Evolutionary conservation across 2,329 filamentous ascomycete genomes (phyloP), one percentile per base, ranked within the genome.

Genomic region (Didymosphaeria variabile): DNA sequence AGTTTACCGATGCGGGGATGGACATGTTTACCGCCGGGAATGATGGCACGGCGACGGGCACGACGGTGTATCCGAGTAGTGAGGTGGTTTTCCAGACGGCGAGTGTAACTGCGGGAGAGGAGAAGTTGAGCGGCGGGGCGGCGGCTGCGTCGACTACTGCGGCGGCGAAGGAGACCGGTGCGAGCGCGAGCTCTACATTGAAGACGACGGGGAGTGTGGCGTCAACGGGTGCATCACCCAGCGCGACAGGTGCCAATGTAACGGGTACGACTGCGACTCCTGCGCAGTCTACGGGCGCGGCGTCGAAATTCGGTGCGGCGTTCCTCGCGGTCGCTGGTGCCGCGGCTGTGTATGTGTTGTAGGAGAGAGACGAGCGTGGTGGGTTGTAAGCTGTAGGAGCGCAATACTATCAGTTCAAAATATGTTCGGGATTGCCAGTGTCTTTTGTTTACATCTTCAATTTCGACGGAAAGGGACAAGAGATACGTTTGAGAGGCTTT

Each of bases 311-410:
- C 34, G 65, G 64, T 38, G 64, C 64, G 29, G 67, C 64, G 3
- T 60, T 72, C 19, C 51, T 72, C 29, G 67, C 63, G 31, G 34
- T 73, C 47, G 68, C 61, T 31, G 72, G 70, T 38, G 72, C 64
- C 29, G 71, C 64, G 53, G 67, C 60, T 17, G 10, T 69, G 31
- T 66, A 70, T 40, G 52, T 59, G 15, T 69, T 64, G 65, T 73
- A 59, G 55, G 6, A 15, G 34, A 13, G 13, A 21, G 13, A 29
- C 8, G 45, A 17, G 1, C 4, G 21, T 26, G 45, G 21, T 47
- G 19, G 23, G 2, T 10, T 47, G 23, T 13, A 40, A 15, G 2
- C 13, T 9, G n/a, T 9, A 44, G n/a, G 4, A 9, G 10, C 7
- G n/a, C 7, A 44, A 10, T 21, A 40, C 15, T 5, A 40, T 17